Conservation (phyloP, 768 basidiomycete genomes). For the Kwoniella botswanensis region DNA sequence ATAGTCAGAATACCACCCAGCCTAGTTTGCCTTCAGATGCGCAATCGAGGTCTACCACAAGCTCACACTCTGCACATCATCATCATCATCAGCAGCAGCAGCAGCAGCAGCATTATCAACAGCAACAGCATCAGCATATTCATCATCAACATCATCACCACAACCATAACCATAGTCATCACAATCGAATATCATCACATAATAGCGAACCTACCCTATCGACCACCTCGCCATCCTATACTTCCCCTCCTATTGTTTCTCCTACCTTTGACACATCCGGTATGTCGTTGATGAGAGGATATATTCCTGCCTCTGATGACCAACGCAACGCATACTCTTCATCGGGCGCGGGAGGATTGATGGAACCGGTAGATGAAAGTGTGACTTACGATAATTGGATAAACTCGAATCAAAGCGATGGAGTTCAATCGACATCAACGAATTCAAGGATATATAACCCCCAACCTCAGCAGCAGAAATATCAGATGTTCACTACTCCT, state of each 20-base stretch:
- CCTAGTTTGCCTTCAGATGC: not conserved
- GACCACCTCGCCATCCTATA: constrained; percentile 8
- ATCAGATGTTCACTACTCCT: not conserved
- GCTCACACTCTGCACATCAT: constrained; percentile 22
- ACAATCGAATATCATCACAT: not conserved
- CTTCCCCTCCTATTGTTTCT: constrained; percentile 18
- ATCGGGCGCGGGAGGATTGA: not conserved
- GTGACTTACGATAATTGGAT: not conserved
- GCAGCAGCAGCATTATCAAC: not conserved
- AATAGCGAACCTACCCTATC: constrained; percentile 7
- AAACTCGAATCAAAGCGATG: constrained; percentile 1
- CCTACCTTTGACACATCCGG: constrained; percentile 21
- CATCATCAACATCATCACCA: constrained; percentile 1
- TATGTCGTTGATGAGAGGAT: constrained; percentile 12
- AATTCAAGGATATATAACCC: constrained; percentile 6
- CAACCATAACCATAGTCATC: not conserved
- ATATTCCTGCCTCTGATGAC: constrained; percentile 2
- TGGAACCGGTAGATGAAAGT: not conserved
- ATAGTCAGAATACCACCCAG: not conserved
- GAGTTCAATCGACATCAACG: not conserved
- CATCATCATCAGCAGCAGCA: constrained; percentile 7
- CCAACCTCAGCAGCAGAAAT: constrained; percentile 7
- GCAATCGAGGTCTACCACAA: constrained; percentile 17
- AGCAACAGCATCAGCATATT: not conserved
- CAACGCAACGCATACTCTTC: not conserved